Percentiles rank a stretch among this genome's conserved stretches.
Evolutionary conservation across 768 basidiomycete species (phyloP).

Genomic region (Boletus subcaerulescens): DNA sequence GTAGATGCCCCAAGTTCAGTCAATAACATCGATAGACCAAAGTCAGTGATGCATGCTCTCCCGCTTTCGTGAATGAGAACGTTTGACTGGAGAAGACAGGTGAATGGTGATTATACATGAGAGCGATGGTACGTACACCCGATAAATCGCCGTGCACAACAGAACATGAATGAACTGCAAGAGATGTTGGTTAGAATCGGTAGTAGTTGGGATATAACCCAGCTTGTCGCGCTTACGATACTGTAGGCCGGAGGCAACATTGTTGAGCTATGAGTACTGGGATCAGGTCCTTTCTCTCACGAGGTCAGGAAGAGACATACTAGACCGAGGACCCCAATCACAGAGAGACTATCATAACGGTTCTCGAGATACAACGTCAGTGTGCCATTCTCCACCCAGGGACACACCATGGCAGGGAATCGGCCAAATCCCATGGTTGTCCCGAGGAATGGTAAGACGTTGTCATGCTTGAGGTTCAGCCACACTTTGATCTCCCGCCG

Average conservation of each 20-base stretch:
- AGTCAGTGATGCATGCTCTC: too few relatives aligned
- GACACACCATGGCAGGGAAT: too few relatives aligned
- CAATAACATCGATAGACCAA: too few relatives aligned
- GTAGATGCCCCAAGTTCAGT: neutral
- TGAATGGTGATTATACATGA: neutral
- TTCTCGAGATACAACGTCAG: conserved; percentile 17
- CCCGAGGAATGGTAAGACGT: too few relatives aligned
- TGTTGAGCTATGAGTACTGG: conserved; percentile 3
- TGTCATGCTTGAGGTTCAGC: too few relatives aligned
- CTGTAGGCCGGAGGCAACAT: neutral
- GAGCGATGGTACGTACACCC: conserved; percentile 4
- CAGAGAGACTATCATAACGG: neutral
- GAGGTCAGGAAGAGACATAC: neutral
- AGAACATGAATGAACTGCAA: conserved; percentile 15
- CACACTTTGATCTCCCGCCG: too few relatives aligned
- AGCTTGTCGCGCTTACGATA: too few relatives aligned
- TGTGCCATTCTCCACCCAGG: too few relatives aligned
- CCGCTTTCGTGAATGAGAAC: too few relatives aligned
- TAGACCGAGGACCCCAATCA: neutral
- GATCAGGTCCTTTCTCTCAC: neutral
- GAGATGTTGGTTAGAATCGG: neutral
- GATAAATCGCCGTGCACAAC: conserved; percentile 21
- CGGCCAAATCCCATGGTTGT: too few relatives aligned
- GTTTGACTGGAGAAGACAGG: neutral
- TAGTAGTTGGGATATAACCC: too few relatives aligned